phyloP scores from a whole-genome alignment of 176 grass and related monocot species.

The Phoenix roebelenii region DNA sequence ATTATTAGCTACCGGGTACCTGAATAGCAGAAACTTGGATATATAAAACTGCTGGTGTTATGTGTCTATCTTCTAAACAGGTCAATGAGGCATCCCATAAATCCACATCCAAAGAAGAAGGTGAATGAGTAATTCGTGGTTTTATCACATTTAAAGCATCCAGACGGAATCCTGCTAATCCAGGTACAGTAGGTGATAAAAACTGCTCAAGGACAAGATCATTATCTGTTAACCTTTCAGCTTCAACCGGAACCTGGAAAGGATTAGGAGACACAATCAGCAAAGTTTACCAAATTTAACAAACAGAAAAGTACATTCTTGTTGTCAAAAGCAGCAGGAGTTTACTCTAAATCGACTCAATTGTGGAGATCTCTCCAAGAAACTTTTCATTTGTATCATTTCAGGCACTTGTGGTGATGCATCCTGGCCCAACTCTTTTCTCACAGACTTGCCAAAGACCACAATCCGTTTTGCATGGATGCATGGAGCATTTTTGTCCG shows the following conservation, averaged over 20 bases:
- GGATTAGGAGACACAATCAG: constrained; percentile 22
- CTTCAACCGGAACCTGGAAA: constrained; percentile 69
- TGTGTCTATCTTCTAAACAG: constrained; percentile 58
- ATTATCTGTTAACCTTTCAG: constrained; percentile 70
- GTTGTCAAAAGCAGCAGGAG: constrained; percentile 9
- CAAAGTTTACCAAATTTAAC: no score
- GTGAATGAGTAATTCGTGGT: constrained; percentile 74
- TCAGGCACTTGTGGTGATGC: constrained; percentile 29
- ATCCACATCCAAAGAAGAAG: constrained; percentile 40
- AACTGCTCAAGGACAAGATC: constrained; percentile 87
- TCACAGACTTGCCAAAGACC: constrained; percentile 63
- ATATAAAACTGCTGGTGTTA: constrained; percentile 61
- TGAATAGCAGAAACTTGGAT: constrained; percentile 77
- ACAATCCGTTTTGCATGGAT: constrained; percentile 93
- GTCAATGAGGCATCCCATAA: constrained; percentile 44
- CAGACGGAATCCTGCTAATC: constrained; percentile 86
- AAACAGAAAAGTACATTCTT: constrained; percentile 10
- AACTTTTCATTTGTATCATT: constrained; percentile 75
- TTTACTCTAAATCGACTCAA: constrained; percentile 88
- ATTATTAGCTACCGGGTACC: constrained; percentile 27
- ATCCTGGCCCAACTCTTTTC: constrained; percentile 51
- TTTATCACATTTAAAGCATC: constrained; percentile 80
- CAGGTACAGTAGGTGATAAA: constrained; percentile 64
- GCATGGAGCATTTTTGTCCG: constrained; percentile 28
- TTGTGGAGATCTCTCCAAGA: constrained; percentile 48